Conservation (phyloP, 2,329 filamentous ascomycete genomes). For the Sclerotinia trifoliorum region DNA sequence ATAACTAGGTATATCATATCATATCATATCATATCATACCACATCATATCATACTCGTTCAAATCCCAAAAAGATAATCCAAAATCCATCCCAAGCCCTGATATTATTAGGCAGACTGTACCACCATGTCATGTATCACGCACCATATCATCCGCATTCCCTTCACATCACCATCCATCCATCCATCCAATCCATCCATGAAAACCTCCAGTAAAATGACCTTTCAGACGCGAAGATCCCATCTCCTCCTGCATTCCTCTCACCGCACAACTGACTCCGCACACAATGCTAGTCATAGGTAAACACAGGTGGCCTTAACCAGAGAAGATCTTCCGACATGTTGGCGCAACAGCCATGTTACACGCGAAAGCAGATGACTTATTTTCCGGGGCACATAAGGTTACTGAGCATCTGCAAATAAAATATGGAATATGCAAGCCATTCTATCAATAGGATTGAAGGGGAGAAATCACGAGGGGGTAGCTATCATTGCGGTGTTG, state of each 20-base stretch:
- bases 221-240: not conserved
- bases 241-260: not conserved
- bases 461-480: too few relatives aligned
- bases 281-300: too few relatives aligned
- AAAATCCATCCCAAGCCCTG: not conserved
- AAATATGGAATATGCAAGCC: too few relatives aligned
- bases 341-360: not conserved
- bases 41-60: not conserved
- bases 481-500: too few relatives aligned
- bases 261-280: not conserved
- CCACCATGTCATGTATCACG: not conserved
- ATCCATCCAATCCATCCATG: too few relatives aligned
- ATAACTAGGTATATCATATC: too few relatives aligned
- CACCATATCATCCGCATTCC: not conserved
- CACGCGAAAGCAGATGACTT: slow-evolving; percentile 3
- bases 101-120: not conserved
- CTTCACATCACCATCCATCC: too few relatives aligned
- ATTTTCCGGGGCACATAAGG: not conserved
- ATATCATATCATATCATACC: too few relatives aligned
- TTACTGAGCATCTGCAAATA: too few relatives aligned
- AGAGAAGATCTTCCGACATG: not conserved
- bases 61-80: not conserved
- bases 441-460: too few relatives aligned
- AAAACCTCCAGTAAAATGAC: not conserved
- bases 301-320: too few relatives aligned